Base-by-base conservation (phyloP, 2,329 filamentous ascomycete species). In the Calycina marina region DNA sequence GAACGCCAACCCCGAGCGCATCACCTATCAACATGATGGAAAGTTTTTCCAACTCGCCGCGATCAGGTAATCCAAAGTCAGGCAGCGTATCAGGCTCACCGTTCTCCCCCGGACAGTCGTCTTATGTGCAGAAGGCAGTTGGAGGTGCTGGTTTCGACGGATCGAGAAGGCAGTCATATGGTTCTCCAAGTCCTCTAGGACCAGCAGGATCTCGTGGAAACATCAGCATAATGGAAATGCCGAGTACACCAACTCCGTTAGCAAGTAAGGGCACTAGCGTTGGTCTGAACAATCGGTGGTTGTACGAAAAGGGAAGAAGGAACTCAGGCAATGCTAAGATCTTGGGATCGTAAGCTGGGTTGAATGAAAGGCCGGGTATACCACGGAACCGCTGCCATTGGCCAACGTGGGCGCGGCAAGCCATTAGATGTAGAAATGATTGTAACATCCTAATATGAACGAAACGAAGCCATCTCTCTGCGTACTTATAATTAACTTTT, bases 251-350 rank as follows among this genome's bases (percentile, higher is more conserved):
- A 1, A 86, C 75, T 41, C 80, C 82, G 1, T 59, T 59, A 4
- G 58, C 63, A 4, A 65, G 68, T 22, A 84, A 79, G 59, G 69
- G 73, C 35, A 75, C 77, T 25, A 85, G 72, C 43, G 72, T 92
- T 32, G 74, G 75, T 1, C 51, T 94, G 50, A 94, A 88, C 56
- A 93, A 75, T 60, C 93, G 90, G 59, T 96, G 88, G 88, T 57
- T 94, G 38, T 96, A 93, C 51, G 84, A 94, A 56, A 82, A 76
- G 57, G 78, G 80, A 47, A 61, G 74, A 29, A 50, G 48, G 25
- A 51, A 45, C 32, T 49, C 47, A 10, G 49, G 51, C 9, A 51
- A 38, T 20, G 22, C 45, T 27, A 39, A n/a, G n/a, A n/a, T n/a
- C n/a, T n/a, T n/a, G n/a, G n/a, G n/a, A n/a, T n/a, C n/a, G n/a